Conservation (phyloP, 495 filamentous ascomycete genomes). For the Darksidea phi region DNA sequence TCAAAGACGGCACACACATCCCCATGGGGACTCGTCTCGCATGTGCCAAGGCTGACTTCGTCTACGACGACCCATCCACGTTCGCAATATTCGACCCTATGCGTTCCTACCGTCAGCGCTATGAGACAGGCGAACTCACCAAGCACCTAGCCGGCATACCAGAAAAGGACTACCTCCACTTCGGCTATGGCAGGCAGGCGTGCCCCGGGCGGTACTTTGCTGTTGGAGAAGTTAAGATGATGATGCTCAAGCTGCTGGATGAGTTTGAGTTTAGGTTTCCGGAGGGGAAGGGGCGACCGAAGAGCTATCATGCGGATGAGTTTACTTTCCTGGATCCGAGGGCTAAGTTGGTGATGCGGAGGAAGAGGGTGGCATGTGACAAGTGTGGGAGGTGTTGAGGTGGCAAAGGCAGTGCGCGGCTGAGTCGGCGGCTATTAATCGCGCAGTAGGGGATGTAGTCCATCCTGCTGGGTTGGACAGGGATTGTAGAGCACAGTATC, state of each 20-base stretch:
- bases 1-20: constrained; percentile 36
- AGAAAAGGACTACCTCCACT: constrained; percentile 46
- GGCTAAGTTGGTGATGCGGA: constrained; percentile 23
- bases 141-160: constrained; percentile 27
- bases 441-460: no score
- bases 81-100: constrained; percentile 17
- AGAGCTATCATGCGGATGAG: constrained; percentile 22
- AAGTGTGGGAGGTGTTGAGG: constrained; percentile 1
- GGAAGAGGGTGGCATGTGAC: constrained; percentile 8
- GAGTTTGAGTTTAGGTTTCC: constrained; percentile 27
- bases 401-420: no score
- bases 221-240: constrained; percentile 51
- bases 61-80: constrained; percentile 24
- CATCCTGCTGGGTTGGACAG: no score
- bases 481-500: no score
- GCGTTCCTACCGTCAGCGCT: constrained; percentile 29
- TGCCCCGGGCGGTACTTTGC: constrained; percentile 59
- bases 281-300: constrained; percentile 21
- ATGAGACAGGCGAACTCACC: constrained; percentile 13
- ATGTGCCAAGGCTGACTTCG: constrained; percentile 26
- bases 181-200: constrained; percentile 55
- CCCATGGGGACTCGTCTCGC: constrained; percentile 32
- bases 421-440: no score
- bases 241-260: constrained; percentile 32
- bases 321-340: constrained; percentile 26